Evolutionary conservation across 495 filamentous ascomycete genomes (phyloP).

Genomic region (Halenospora varia): DNA sequence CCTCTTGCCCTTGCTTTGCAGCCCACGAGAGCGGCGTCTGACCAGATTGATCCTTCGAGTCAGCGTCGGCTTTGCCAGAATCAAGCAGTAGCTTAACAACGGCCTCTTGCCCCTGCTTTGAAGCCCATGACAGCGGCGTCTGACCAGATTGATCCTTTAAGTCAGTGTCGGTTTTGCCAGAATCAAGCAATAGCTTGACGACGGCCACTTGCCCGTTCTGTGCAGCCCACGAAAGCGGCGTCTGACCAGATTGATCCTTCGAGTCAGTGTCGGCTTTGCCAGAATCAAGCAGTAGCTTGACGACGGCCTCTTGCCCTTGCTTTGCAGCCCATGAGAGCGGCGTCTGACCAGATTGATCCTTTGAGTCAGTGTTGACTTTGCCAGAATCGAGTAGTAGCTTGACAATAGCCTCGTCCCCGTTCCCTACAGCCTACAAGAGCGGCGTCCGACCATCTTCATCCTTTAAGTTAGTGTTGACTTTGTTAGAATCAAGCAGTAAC

Average conservation of each 20-base stretch:
- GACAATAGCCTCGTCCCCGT: not conserved
- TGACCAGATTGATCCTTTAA: not conserved
- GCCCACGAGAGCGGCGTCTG: not conserved
- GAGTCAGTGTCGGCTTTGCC: not conserved
- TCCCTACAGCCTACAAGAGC: constrained; percentile 12
- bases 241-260: not conserved
- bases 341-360: not conserved
- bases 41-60: not conserved
- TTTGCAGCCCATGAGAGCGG: constrained; percentile 25
- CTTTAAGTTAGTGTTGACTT: not conserved
- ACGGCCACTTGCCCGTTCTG: not conserved
- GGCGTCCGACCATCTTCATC: not conserved
- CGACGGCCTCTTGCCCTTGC: not conserved
- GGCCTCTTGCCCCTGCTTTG: not conserved
- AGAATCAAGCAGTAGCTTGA: not conserved
- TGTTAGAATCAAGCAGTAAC: not conserved
- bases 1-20: not conserved
- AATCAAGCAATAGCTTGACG: not conserved
- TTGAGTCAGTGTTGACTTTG: not conserved
- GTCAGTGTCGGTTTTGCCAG: not conserved
- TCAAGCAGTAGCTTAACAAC: not conserved
- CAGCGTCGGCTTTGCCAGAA: not conserved
- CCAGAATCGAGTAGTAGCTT: not conserved
- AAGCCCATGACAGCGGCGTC: constrained; percentile 25
- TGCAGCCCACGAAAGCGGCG: not conserved